These are phyloP conservation scores for Potentilla sterilis DNA, from an alignment of 306 rosid species.

Conservation along the genomic window DNA sequence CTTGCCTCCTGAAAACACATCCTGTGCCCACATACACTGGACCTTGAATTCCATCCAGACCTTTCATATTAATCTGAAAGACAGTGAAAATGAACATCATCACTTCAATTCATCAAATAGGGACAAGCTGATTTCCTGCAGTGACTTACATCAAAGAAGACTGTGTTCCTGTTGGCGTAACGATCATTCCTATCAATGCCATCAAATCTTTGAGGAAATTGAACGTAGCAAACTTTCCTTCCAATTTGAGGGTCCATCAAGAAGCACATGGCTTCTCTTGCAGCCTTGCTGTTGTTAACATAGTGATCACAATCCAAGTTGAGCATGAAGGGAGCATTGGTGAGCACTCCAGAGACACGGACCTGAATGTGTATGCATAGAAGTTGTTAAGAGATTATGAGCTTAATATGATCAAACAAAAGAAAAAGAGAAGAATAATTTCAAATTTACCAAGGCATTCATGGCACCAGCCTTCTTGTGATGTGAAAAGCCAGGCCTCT, in stretches of 20 bases:
- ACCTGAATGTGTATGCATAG: slow-evolving; percentile 42
- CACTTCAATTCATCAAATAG: not conserved
- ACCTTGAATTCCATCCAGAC: slow-evolving; percentile 95
- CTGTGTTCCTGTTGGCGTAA: slow-evolving; percentile 91
- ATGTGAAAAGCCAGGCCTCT: slow-evolving; percentile 89
- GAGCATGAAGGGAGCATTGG: slow-evolving; percentile 87
- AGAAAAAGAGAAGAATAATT: slow-evolving; percentile 15
- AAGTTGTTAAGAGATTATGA: not conserved
- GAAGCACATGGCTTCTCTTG: slow-evolving; percentile 94
- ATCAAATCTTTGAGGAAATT: slow-evolving; percentile 90
- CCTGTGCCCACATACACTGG: slow-evolving; percentile 98
- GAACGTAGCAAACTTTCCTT: slow-evolving; percentile 76
- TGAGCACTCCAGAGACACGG: slow-evolving; percentile 87
- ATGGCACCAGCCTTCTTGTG: slow-evolving; percentile 99
- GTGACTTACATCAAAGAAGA: slow-evolving; percentile 73
- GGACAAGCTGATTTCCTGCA: slow-evolving; percentile 2
- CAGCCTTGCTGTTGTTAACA: slow-evolving; percentile 79
- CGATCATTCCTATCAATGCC: slow-evolving; percentile 87
- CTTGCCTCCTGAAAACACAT: slow-evolving; percentile 94
- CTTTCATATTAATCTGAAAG: slow-evolving; percentile 90
- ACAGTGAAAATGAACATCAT: slow-evolving; percentile 21
- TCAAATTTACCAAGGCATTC: slow-evolving; percentile 73
- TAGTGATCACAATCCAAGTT: slow-evolving; percentile 98
- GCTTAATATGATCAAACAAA: slow-evolving; percentile 12
- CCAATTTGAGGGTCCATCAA: slow-evolving; percentile 91